phyloP scores from a whole-genome alignment of 257 asterid genomes.

The Ophiorrhiza pumila region DNA sequence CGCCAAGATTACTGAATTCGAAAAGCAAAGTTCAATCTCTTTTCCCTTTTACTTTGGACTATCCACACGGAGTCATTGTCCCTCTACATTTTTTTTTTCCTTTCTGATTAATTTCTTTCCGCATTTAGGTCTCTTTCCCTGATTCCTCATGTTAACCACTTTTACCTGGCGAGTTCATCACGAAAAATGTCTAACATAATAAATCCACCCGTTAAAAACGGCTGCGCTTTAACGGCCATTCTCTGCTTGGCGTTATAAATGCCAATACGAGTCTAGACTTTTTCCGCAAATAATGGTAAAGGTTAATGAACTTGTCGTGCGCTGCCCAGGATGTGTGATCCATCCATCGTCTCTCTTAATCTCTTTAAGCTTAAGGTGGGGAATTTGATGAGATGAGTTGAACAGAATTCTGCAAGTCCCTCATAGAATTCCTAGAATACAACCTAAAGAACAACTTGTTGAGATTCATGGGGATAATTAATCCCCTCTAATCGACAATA shows the following conservation, averaged over 20 bases:
- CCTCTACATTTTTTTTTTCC: not conserved
- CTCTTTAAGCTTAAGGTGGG: no score
- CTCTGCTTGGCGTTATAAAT: no score
- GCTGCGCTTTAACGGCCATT: no score
- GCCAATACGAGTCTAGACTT: no score
- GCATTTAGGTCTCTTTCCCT: not conserved
- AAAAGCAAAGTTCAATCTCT: not conserved
- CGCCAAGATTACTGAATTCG: no score
- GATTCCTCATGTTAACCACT: not conserved
- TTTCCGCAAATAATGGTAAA: no score
- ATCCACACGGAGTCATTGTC: not conserved
- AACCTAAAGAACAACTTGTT: no score
- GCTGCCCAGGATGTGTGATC: no score
- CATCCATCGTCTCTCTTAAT: not conserved
- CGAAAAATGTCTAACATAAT: constrained; percentile 2
- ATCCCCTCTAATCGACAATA: no score
- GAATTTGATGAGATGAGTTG: not conserved
- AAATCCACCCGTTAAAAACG: no score
- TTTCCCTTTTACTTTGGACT: not conserved
- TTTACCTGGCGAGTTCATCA: not conserved
- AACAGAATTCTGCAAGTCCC: not conserved
- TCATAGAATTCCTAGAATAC: not conserved
- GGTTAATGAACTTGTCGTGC: not conserved
- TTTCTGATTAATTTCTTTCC: not conserved
- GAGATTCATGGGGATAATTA: no score